Evolutionary conservation across 179 eudicot species (phyloP).

Genomic region (Heliamphora pulchella): DNA sequence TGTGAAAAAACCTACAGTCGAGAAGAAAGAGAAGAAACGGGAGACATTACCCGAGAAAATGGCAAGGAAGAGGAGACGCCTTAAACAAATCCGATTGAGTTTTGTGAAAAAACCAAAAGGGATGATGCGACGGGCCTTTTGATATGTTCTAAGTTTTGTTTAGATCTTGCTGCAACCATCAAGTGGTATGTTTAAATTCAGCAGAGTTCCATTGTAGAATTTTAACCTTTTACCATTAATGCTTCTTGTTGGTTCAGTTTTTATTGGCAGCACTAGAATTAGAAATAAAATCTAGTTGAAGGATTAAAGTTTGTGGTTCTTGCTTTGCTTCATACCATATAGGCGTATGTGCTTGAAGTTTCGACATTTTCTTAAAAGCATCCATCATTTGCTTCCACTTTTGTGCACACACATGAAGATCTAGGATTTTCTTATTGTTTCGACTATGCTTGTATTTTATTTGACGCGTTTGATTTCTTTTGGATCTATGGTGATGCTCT

Average conservation of each 20-base stretch:
- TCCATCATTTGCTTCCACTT: neutral
- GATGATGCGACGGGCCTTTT: slow-evolving; percentile 35
- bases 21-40: slow-evolving; percentile 67
- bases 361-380: neutral
- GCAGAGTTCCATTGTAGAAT: neutral
- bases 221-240: neutral
- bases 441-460: neutral
- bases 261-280: neutral
- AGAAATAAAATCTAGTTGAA: slow-evolving; percentile 5
- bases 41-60: slow-evolving; percentile 84
- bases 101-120: slow-evolving; percentile 69
- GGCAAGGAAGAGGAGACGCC: slow-evolving; percentile 67
- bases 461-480: neutral
- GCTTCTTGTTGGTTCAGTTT: slow-evolving; percentile 1
- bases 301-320: neutral
- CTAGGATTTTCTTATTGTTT: neutral
- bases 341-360: neutral
- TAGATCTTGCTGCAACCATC: neutral
- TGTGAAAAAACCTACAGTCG: slow-evolving; percentile 44
- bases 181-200: slow-evolving; percentile 3
- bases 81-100: slow-evolving; percentile 59
- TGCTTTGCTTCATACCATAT: neutral
- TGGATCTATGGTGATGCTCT: neutral
- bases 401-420: neutral
- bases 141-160: slow-evolving; percentile 11